A percentile compares a stretch with the other conserved stretches of the same genome.
These are phyloP conservation scores for Aspergillus olivimuriae DNA, from an alignment of 495 filamentous ascomycete genomes.

Conservation along the genomic window DNA sequence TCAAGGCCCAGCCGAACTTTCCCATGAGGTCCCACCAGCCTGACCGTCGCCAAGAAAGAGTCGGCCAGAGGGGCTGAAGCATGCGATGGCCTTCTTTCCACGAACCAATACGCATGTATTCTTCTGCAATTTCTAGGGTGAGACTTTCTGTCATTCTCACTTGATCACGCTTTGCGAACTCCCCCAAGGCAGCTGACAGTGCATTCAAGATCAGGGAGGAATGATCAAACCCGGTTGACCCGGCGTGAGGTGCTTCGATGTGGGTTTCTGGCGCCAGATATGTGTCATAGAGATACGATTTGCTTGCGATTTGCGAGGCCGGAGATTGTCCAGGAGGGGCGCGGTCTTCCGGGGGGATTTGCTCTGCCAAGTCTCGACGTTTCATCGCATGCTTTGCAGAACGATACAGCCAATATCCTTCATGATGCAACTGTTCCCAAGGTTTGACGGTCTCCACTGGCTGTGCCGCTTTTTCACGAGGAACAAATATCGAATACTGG, in stretches of 20 bases:
- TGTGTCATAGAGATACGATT: conserved; percentile 70
- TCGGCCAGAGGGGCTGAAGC: conserved; percentile 65
- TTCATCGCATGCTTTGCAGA: conserved; percentile 59
- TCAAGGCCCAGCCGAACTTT: conserved; percentile 65
- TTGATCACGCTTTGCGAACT: conserved; percentile 61
- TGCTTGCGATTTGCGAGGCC: conserved; percentile 59
- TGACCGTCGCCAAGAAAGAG: conserved; percentile 65
- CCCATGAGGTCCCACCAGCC: conserved; percentile 76
- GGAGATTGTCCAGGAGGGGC: conserved; percentile 59
- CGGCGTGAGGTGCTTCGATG: conserved; percentile 56
- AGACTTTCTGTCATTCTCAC: conserved; percentile 60
- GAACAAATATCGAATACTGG: conserved; percentile 43
- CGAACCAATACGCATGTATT: conserved; percentile 52
- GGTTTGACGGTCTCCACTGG: conserved; percentile 61
- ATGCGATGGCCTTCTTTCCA: conserved; percentile 64
- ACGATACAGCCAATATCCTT: conserved; percentile 77
- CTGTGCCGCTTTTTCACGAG: conserved; percentile 61
- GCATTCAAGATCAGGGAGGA: conserved; percentile 53
- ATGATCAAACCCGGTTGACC: conserved; percentile 54
- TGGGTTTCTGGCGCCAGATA: conserved; percentile 78
- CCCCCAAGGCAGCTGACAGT: conserved; percentile 52
- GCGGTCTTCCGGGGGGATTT: conserved; percentile 71
- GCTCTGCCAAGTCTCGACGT: conserved; percentile 53
- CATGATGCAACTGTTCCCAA: conserved; percentile 77
- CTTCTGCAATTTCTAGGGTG: conserved; percentile 61